phyloP scores from a whole-genome alignment of 495 filamentous ascomycete genomes.

The Podospora appendiculata region DNA sequence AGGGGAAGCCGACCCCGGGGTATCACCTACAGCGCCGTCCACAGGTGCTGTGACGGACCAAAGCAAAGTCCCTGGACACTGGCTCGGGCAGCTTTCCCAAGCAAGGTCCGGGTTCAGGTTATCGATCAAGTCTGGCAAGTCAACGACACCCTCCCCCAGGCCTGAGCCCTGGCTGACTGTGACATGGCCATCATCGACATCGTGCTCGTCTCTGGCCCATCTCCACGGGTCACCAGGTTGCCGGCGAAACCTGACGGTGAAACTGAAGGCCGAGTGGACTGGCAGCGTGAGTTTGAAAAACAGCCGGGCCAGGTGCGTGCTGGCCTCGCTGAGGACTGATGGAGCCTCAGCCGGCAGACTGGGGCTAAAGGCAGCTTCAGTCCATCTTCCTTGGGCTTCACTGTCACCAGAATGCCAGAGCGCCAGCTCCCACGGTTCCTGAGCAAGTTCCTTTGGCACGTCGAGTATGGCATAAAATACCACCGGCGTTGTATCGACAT shows the following conservation, averaged over 20 bases:
- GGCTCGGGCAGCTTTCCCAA: conserved; percentile 49
- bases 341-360: conserved; percentile 30
- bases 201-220: conserved; percentile 63
- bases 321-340: conserved; percentile 26
- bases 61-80: conserved; percentile 61
- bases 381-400: conserved; percentile 32
- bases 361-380: conserved; percentile 31
- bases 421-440: conserved; percentile 61
- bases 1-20: conserved; percentile 30
- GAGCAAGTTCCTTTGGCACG: conserved; percentile 43
- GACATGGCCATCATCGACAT: conserved; percentile 54
- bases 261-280: conserved; percentile 41
- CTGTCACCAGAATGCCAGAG: conserved; percentile 64
- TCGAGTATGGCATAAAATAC: conserved; percentile 67
- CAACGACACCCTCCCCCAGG: conserved; percentile 20
- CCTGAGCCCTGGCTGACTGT: conserved; percentile 32
- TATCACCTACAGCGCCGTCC: conserved; percentile 41
- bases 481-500: conserved; percentile 43
- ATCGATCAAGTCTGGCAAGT: conserved; percentile 54
- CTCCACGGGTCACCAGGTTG: conserved; percentile 52
- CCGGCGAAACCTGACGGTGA: conserved; percentile 70
- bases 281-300: conserved; percentile 38
- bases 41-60: conserved; percentile 60
- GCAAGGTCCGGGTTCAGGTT: conserved; percentile 50
- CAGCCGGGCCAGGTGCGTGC: conserved; percentile 28